Conservation (phyloP, 768 basidiomycete species). For the Tylopilus subfusipes region DNA sequence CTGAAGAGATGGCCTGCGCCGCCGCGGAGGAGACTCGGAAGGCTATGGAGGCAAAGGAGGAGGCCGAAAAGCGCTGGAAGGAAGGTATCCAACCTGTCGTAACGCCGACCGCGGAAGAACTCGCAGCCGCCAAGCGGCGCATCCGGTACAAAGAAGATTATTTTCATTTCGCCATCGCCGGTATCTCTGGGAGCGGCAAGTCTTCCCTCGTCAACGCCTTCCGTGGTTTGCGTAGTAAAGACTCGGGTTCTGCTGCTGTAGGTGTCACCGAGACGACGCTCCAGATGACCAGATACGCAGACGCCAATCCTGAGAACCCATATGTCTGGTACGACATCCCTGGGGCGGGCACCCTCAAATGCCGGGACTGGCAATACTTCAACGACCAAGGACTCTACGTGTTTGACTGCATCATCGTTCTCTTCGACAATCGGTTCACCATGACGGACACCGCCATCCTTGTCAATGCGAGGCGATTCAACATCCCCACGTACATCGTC, state of each 20-base stretch:
- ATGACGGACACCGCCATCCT: conserved; percentile 22
- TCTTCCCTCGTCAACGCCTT: conserved; percentile 38
- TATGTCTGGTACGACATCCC: conserved; percentile 26
- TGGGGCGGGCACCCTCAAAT: conserved; percentile 20
- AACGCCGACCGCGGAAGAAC: conserved; percentile 9
- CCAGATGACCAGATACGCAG: conserved; percentile 13
- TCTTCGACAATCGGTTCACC: conserved; percentile 24
- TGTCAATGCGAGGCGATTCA: neutral
- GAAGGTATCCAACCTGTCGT: conserved; percentile 25
- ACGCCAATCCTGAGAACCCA: conserved; percentile 11
- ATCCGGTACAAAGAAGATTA: conserved; percentile 25
- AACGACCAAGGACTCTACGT: conserved; percentile 23
- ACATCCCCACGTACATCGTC: conserved; percentile 22
- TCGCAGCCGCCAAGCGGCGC: conserved; percentile 14
- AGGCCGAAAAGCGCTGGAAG: conserved; percentile 15
- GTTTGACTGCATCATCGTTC: conserved; percentile 22
- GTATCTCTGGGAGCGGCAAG: conserved; percentile 35
- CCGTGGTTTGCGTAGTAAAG: conserved; percentile 28
- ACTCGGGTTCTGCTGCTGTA: conserved; percentile 14
- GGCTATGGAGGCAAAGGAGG: conserved; percentile 17
- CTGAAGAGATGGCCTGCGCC: conserved; percentile 9
- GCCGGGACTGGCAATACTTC: conserved; percentile 23
- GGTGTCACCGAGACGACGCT: conserved; percentile 20
- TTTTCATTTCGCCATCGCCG: conserved; percentile 36
- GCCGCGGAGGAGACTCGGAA: conserved; percentile 17